Base-by-base conservation (phyloP, 768 basidiomycete genomes). In the Termitomyces eurrhizus region DNA sequence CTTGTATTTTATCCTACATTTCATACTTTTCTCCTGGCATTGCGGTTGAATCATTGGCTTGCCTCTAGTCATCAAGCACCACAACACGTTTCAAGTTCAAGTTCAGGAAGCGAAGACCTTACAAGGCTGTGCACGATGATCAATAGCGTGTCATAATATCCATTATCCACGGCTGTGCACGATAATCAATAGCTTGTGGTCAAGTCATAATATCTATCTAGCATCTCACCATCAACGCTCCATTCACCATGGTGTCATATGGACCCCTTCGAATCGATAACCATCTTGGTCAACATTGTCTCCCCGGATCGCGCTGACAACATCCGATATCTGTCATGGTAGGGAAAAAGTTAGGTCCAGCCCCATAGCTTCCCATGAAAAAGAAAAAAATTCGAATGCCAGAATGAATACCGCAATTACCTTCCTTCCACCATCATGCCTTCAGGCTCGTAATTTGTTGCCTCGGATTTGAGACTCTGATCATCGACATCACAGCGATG, bases 1-100 rank as follows among this genome's bases (percentile, higher is more conserved):
- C 48, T 59, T 24, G 46, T 57, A 60, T 49, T 50, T 18, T 56
- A 55, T 58, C 52, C 48, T 49, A 49, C 48, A 49, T 45, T 32
- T 33, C 8, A 16, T 48, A 24, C 16, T 24, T 37, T 13, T 26
- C 11, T 32, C 6, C 2, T 42, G 45, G 33, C 35, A n/a, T 37
- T 12, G 8, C 18, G 52, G 21, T 21, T 44, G 29, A 33, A 44
- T n/a, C 21, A 14, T 55, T 29, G 6, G 32, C 6, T 13, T 18
- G 29, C 29, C 29, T 32, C 18, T 7, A 55, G 29, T 55, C 32
- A 2, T 44, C 54, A 55, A 44, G 39, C 29, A 32, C 9, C 53
- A 32, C 29, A 54, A 29, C 26, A 29, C 16, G 16, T 53, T 41
- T 37, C 52, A 37, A 36, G 16, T 29, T n/a, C 24, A 21, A 36